phyloP scores from a whole-genome alignment of 495 filamentous ascomycete genomes.

The Neurospora africana region DNA sequence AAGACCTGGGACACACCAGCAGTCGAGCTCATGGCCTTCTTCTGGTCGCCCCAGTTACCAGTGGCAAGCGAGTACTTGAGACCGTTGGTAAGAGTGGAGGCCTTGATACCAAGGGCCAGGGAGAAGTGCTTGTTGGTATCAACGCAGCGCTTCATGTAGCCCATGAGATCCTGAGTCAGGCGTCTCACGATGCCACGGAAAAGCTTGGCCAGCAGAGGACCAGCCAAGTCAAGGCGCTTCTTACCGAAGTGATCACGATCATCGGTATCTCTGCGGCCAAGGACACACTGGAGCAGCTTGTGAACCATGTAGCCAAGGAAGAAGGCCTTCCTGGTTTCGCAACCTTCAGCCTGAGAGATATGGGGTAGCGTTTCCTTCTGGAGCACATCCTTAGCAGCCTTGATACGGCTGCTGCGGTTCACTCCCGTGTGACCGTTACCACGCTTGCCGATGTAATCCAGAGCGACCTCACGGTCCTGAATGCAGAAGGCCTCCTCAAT shows the following conservation, averaged over 20 bases:
- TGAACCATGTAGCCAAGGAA: constrained; percentile 99
- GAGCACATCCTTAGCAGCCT: constrained; percentile 84
- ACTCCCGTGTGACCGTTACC: constrained; percentile 52
- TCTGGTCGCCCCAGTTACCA: constrained; percentile 98
- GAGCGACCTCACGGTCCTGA: constrained; percentile 87
- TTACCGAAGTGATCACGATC: constrained; percentile 99
- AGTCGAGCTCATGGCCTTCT: constrained; percentile 88
- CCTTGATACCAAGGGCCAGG: constrained; percentile 79
- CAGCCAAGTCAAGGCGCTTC: constrained; percentile 92
- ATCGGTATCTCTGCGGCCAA: constrained; percentile 85
- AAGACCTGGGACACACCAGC: constrained; percentile 97
- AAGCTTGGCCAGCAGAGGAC: constrained; percentile 82
- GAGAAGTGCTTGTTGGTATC: constrained; percentile 83
- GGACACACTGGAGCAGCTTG: constrained; percentile 77
- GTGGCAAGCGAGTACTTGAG: constrained; percentile 97
- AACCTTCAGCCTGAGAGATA: constrained; percentile 92
- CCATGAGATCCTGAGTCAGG: constrained; percentile 77
- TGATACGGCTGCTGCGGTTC: constrained; percentile 76
- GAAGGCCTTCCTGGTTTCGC: constrained; percentile 92
- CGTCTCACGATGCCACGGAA: constrained; percentile 83
- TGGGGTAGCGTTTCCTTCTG: constrained; percentile 95
- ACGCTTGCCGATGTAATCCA: constrained; percentile 93
- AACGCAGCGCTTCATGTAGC: constrained; percentile 82
- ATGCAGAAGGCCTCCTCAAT: constrained; percentile 94
- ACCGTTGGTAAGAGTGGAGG: constrained; percentile 80